phyloP scores from a whole-genome alignment of 371 early-diverging fungal species.

The Coemansia sp. region DNA sequence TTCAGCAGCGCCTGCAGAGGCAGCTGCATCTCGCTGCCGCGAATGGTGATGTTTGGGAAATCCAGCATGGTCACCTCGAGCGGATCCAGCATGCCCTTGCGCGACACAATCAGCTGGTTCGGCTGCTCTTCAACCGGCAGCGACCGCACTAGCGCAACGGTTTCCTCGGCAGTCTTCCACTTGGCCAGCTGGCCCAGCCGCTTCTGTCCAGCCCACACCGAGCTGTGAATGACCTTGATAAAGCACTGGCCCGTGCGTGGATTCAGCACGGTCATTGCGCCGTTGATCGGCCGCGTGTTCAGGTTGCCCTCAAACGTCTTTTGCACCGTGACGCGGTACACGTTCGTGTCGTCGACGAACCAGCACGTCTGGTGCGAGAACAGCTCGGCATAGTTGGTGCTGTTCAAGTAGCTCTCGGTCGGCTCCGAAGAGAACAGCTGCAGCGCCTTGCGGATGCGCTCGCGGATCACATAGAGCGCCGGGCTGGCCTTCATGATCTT shows the following conservation, averaged over 20 bases:
- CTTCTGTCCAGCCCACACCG: slow-evolving; percentile 99
- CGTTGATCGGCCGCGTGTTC: slow-evolving; percentile 98
- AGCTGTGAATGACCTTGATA: slow-evolving; percentile 98
- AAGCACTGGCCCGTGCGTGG: slow-evolving; percentile 98
- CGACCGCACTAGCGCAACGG: slow-evolving; percentile 97
- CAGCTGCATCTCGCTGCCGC: slow-evolving; percentile 93
- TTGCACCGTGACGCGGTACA: slow-evolving; percentile 99
- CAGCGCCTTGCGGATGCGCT: slow-evolving; percentile 98
- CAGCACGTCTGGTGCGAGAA: slow-evolving; percentile 98
- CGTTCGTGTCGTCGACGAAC: slow-evolving; percentile 99
- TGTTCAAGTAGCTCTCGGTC: slow-evolving; percentile 96
- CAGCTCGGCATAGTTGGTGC: slow-evolving; percentile 95
- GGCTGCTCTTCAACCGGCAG: slow-evolving; percentile 98
- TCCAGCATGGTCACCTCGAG: slow-evolving; percentile 86
- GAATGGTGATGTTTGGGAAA: slow-evolving; percentile 98
- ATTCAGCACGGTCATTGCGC: slow-evolving; percentile 98
- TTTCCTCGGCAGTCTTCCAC: slow-evolving; percentile 99
- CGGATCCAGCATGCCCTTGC: slow-evolving; percentile 99
- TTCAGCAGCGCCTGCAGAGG: slow-evolving; percentile 98
- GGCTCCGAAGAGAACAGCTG: slow-evolving; percentile 98
- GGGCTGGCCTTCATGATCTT: slow-evolving; percentile 99
- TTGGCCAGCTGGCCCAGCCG: slow-evolving; percentile 98
- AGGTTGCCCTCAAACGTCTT: slow-evolving; percentile 99
- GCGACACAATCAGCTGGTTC: slow-evolving; percentile 97
- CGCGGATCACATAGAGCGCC: slow-evolving; percentile 95